phyloP scores from a whole-genome alignment of 768 basidiomycete species.

The Hemileccinum rubropunctum region DNA sequence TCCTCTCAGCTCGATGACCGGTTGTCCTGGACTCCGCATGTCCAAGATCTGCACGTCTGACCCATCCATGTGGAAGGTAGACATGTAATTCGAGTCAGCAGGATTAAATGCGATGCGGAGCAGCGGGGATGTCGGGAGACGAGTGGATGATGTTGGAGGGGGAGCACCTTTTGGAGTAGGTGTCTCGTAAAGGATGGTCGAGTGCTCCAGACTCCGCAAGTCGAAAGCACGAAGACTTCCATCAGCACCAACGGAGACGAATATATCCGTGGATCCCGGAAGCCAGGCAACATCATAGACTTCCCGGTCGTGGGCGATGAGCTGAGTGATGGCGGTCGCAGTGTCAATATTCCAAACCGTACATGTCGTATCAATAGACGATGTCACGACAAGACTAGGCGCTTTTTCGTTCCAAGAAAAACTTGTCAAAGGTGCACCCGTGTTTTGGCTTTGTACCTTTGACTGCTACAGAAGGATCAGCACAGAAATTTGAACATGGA shows the following conservation, averaged over 20 bases:
- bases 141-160: slow-evolving; percentile 54
- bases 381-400: slow-evolving; percentile 90
- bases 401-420: slow-evolving; percentile 98
- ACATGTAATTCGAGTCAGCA: slow-evolving; percentile 90
- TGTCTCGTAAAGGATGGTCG: slow-evolving; percentile 96
- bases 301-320: slow-evolving; percentile 95
- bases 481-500: slow-evolving; percentile 1
- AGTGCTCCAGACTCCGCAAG: slow-evolving; percentile 93
- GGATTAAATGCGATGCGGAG: slow-evolving; percentile 91
- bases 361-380: slow-evolving; percentile 97
- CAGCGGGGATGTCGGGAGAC: slow-evolving; percentile 77
- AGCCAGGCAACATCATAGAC: slow-evolving; percentile 99
- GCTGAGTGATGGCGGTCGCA: slow-evolving; percentile 89
- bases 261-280: slow-evolving; percentile 92
- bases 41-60: slow-evolving; percentile 89
- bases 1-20: slow-evolving; percentile 86
- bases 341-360: slow-evolving; percentile 99
- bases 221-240: slow-evolving; percentile 96
- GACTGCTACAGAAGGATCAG: slow-evolving; percentile 56
- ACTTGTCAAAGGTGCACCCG: slow-evolving; percentile 89
- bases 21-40: slow-evolving; percentile 94
- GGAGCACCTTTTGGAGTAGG: slow-evolving; percentile 73
- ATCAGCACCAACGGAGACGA: slow-evolving; percentile 97
- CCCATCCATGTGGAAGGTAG: slow-evolving; percentile 95
- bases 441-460: slow-evolving; percentile 82